phyloP scores from a whole-genome alignment of 148 eudicot genomes.

The Rhododendron henanense region DNA sequence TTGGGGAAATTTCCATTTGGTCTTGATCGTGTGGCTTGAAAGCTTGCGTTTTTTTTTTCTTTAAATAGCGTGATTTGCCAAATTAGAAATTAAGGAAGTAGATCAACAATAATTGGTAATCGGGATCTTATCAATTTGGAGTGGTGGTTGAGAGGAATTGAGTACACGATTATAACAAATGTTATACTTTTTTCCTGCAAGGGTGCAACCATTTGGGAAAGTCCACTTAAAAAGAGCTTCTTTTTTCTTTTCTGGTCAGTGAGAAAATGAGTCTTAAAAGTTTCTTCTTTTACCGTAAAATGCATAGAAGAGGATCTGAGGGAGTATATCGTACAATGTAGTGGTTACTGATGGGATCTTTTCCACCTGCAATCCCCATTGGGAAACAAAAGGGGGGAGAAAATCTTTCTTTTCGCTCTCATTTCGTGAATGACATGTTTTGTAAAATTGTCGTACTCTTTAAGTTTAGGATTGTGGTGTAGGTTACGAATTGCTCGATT shows the following conservation, averaged over 20 bases:
- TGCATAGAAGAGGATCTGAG: neutral
- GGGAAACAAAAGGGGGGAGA: neutral
- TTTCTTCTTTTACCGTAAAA: neutral
- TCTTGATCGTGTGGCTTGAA: neutral
- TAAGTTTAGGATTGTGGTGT: neutral
- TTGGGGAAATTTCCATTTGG: neutral
- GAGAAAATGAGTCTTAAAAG: neutral
- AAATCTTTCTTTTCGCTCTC: neutral
- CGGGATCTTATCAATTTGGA: neutral
- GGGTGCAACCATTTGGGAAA: neutral
- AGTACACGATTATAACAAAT: neutral
- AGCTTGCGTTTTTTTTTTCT: neutral
- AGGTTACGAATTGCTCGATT: neutral
- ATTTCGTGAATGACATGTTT: neutral
- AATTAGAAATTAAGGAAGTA: neutral
- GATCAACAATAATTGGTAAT: neutral
- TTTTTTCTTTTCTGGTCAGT: neutral
- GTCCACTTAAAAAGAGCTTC: neutral
- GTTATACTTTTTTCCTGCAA: neutral
- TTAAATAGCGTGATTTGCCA: neutral
- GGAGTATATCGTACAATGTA: neutral
- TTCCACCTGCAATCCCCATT: neutral
- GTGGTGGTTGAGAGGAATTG: neutral
- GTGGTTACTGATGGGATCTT: neutral
- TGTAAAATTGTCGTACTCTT: neutral